Evolutionary conservation across 2,329 filamentous ascomycete species (phyloP).

Genomic region (Diaporthe humulicola): DNA sequence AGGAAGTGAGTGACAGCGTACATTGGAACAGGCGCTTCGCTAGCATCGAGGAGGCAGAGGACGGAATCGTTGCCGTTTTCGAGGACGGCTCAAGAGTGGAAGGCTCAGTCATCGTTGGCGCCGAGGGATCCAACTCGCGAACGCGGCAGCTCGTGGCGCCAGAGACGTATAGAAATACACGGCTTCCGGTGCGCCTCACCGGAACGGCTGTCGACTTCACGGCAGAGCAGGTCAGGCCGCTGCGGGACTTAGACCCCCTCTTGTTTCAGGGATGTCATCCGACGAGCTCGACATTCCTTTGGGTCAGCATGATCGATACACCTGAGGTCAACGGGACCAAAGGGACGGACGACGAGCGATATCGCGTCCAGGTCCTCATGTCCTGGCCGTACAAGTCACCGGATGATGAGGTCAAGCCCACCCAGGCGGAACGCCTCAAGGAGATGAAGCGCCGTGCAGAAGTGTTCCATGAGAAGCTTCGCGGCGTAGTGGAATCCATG

Average conservation of each 20-base stretch:
- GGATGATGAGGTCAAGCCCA: constrained; percentile 49
- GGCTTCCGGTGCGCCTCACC: constrained; percentile 54
- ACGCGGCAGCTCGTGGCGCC: constrained; percentile 52
- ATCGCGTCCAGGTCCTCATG: constrained; percentile 58
- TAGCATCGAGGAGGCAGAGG: constrained; percentile 44
- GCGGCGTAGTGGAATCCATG: constrained; percentile 57
- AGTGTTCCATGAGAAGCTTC: constrained; percentile 54
- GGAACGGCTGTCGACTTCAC: constrained; percentile 55
- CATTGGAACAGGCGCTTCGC: constrained; percentile 50
- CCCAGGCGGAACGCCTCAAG: constrained; percentile 49
- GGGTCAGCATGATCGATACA: constrained; percentile 57
- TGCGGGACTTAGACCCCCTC: constrained; percentile 64
- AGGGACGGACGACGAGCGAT: constrained; percentile 51
- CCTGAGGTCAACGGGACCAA: constrained; percentile 49
- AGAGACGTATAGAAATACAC: constrained; percentile 48
- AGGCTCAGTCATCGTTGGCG: constrained; percentile 55
- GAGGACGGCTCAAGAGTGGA: constrained; percentile 49
- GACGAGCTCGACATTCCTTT: constrained; percentile 62
- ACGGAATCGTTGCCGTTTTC: constrained; percentile 48
- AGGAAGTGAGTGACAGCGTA: constrained; percentile 46
- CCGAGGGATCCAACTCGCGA: constrained; percentile 55
- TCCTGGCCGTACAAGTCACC: constrained; percentile 57
- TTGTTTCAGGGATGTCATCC: constrained; percentile 69
- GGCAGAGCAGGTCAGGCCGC: constrained; percentile 52
- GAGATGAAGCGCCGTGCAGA: constrained; percentile 56